These are phyloP conservation scores for Circinella umbellata DNA, from an alignment of 371 early-diverging fungal species.

Conservation along the genomic window DNA sequence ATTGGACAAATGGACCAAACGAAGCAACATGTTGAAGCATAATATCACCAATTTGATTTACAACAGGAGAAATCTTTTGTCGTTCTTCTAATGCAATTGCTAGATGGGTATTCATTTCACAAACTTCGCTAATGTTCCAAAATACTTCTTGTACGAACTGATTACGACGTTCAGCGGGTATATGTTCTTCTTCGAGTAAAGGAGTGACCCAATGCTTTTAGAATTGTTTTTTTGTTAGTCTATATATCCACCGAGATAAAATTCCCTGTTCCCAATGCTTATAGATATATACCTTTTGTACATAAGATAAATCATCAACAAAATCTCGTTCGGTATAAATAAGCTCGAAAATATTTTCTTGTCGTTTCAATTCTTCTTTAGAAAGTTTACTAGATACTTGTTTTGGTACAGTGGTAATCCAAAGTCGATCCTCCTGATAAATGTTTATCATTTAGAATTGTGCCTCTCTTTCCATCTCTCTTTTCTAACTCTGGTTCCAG, in stretches of 20 bases:
- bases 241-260: not conserved
- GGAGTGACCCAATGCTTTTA: constrained; percentile 76
- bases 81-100: constrained; percentile 68
- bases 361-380: constrained; percentile 82
- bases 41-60: constrained; percentile 87
- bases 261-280: too few relatives aligned
- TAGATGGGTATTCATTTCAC: constrained; percentile 70
- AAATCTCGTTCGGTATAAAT: constrained; percentile 92
- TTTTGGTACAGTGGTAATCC: constrained; percentile 70
- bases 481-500: too few relatives aligned
- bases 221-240: too few relatives aligned
- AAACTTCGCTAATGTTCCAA: constrained; percentile 79
- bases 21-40: constrained; percentile 73
- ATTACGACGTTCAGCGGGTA: constrained; percentile 60
- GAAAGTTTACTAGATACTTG: constrained; percentile 74
- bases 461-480: too few relatives aligned
- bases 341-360: constrained; percentile 93
- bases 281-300: constrained; percentile 56
- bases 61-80: constrained; percentile 73
- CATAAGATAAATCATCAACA: constrained; percentile 73
- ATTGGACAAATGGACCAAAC: constrained; percentile 84
- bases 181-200: constrained; percentile 63
- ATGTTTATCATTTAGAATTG: too few relatives aligned
- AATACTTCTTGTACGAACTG: constrained; percentile 80
- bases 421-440: constrained; percentile 46